Evolutionary conservation across 2,329 filamentous ascomycete species (phyloP), one percentile per base, ranked within the genome.

Genomic region (Ceratocystis harringtonii): DNA sequence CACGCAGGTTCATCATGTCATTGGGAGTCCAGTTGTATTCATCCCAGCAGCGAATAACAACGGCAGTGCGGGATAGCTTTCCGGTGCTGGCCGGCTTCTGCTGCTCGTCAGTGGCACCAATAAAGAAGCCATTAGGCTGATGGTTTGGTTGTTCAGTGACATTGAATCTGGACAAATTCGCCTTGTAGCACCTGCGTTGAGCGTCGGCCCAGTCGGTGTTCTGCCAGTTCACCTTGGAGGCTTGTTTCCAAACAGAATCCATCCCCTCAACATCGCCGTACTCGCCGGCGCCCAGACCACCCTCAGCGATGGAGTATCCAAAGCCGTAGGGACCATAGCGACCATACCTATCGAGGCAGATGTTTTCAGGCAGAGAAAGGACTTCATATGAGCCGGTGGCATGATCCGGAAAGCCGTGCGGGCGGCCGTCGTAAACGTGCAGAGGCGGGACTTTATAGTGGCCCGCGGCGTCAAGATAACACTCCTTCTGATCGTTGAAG

Each of bases 341-440:
- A 2, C 92, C 92, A 72, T 89, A 95, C 1, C 94, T 83, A 70
- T 99, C 94, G 72, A 96, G 96, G 76, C 94, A 99, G 60, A 96
- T 83, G 71, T 95, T 87, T 69, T 95, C 84, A 19, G 88, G 84
- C 44, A 97, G 77, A 0, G 85, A 87, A 12, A 97, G 76, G 50
- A 92, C 74, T 8, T 91, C 84, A 71, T 96, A 92, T 0, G 90
- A 95, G n/a, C 94, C 94, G 71, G 92, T 82, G 1, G 89, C 83
- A 67, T 90, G 83, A 61, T 94, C 84, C 0, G 94, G 94, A 73
- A 95, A 95, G 0, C 92, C 92, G 67, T 83, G 80, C 0, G 91
- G 88, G 1, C 94, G 82, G 2, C 92, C 92, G 10, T 86, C 78
- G 70, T 89, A 92, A 69, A 87, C 87, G 22, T 85, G 84, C 57